These are phyloP conservation scores for Drechmeria coniospora DNA, from an alignment of 2,329 filamentous ascomycete species.

Conservation along the genomic window DNA sequence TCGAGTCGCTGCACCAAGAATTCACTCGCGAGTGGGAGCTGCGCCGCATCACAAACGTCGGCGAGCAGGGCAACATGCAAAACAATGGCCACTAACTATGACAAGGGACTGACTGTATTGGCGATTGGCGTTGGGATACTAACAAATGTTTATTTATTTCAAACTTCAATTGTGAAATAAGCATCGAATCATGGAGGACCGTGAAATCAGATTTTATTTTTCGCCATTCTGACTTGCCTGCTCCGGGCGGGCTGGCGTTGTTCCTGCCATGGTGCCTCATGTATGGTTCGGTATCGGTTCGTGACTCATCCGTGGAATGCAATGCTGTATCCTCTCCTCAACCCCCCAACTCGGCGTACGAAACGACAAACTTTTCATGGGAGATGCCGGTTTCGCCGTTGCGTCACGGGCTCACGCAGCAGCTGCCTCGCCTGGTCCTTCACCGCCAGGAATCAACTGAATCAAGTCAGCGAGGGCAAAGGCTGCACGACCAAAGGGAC, in stretches of 20 bases:
- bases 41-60: constrained; percentile 64
- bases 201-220: too few relatives aligned
- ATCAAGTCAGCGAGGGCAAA: constrained; percentile 2
- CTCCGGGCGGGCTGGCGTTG: not conserved
- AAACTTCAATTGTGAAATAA: constrained; percentile 3
- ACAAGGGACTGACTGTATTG: constrained; percentile 1
- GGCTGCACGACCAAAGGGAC: not conserved
- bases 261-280: not conserved
- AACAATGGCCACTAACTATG: constrained; percentile 16
- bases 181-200: not conserved
- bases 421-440: constrained; percentile 36
- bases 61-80: constrained; percentile 36
- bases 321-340: too few relatives aligned
- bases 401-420: not conserved
- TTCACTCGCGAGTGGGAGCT: constrained; percentile 89
- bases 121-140: constrained; percentile 11
- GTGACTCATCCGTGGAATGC: too few relatives aligned
- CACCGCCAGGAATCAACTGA: constrained; percentile 66
- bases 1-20: constrained; percentile 66
- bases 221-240: not conserved
- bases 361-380: too few relatives aligned
- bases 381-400: not conserved
- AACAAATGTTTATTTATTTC: constrained; percentile 2
- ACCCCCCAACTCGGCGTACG: too few relatives aligned
- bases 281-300: too few relatives aligned